Evolutionary conservation across 2,329 filamentous ascomycete genomes (phyloP), one percentile per base, ranked within the genome.

Genomic region (Fusarium mexicanum): DNA sequence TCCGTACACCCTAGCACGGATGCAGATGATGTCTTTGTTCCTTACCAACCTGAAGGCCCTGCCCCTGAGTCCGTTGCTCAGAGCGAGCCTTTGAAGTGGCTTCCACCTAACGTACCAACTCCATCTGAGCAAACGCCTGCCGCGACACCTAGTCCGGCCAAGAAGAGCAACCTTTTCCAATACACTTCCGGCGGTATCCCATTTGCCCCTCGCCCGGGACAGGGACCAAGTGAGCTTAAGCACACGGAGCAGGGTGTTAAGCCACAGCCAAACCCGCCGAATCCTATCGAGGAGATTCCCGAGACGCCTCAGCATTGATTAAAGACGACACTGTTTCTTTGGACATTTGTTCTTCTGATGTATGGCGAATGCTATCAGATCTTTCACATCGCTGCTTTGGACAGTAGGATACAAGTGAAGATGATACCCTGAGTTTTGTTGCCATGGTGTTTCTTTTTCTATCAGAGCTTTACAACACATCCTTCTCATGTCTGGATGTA

Each of bases 1-100:
- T 67, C 77, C 10, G 62, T 79, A n/a, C 76, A 81, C 33, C 63
- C 76, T 22, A 75, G 71, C 43, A 71, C 66, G 31, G 77, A 80
- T 47, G 50, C 62, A 7, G 57, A 71, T 6, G 84, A 87, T 58
- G 76, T 86, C 29, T 90, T 90, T 69, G 82, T 90, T 31, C 84
- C 84, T 1, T 90, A 90, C 70, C 86, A 90, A 67, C 88, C 89
- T 0, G 85, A 88, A n/a, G 89, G 88, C 1, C 86, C 87, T 3
- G 69, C 81, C 0, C 83, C 88, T 2, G 77, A 80, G 8, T 60
- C 84, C 2, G 70, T 85, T 22, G 75, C 80, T 12, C 81, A 80
- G 38, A 78, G 82, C 37, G 84, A 85, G 69, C 80, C 83, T 9
- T 79, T 89, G 60, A 84, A 84, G 60, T 90, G 88, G 88, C 81